phyloP scores from a whole-genome alignment of 441 rosid species.

The Croton laevigatus region DNA sequence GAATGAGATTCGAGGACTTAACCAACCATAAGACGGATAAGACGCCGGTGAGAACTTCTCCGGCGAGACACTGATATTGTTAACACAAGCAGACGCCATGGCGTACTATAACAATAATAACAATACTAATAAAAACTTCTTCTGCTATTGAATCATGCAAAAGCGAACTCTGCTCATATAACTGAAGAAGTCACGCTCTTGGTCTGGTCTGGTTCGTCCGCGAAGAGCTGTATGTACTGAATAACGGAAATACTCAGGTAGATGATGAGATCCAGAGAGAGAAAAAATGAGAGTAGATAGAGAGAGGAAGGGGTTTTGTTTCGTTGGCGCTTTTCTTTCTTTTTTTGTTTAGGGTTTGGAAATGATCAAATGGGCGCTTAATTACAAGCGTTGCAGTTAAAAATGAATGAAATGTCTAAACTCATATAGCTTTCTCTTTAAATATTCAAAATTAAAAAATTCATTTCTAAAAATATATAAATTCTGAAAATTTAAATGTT shows the following conservation, averaged over 20 bases:
- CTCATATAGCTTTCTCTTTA: too few species aligned
- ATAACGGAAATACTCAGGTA: slow-evolving; percentile 14
- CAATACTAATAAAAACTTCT: too few species aligned
- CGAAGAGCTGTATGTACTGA: not conserved
- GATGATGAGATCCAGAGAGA: slow-evolving; percentile 20
- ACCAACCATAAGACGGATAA: slow-evolving; percentile 43
- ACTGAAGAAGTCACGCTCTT: not conserved
- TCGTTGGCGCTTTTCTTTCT: not conserved
- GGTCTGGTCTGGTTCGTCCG: not conserved
- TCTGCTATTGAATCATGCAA: slow-evolving; percentile 26
- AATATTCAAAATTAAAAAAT: too few species aligned
- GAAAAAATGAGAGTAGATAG: not conserved
- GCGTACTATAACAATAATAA: not conserved
- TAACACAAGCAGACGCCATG: slow-evolving; percentile 71
- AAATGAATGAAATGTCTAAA: not conserved
- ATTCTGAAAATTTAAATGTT: too few species aligned
- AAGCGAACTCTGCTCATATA: not conserved
- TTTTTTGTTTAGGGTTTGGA: slow-evolving; percentile 23
- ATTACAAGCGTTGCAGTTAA: not conserved
- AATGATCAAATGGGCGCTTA: not conserved
- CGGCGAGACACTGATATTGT: slow-evolving; percentile 48
- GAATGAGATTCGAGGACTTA: slow-evolving; percentile 54
- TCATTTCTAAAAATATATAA: too few species aligned
- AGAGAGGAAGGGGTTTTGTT: not conserved
- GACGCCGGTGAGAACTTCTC: slow-evolving; percentile 38